A percentile compares a stretch with the other conserved stretches of the same genome.
These are phyloP conservation scores for Daldinia vernicosa DNA, from an alignment of 495 filamentous ascomycete species.

Conservation along the genomic window DNA sequence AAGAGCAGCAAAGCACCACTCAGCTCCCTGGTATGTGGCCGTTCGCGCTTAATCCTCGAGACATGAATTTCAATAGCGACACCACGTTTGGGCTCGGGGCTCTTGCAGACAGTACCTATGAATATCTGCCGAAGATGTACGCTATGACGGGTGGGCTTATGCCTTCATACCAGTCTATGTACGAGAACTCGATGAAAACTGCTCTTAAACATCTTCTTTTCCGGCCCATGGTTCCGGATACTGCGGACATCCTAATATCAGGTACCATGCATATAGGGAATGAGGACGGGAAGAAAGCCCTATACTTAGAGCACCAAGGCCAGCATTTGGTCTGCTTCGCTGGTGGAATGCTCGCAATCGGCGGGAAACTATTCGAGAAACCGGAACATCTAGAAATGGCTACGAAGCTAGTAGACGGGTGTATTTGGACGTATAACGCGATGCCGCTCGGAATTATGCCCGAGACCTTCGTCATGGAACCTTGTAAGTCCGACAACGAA, in stretches of 20 bases:
- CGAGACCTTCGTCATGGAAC: constrained; percentile 69
- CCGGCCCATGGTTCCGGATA: constrained; percentile 67
- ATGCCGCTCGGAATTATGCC: constrained; percentile 90
- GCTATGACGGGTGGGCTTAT: constrained; percentile 53
- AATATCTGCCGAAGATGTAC: constrained; percentile 84
- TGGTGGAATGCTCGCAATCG: constrained; percentile 92
- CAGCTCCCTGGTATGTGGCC: constrained; percentile 71
- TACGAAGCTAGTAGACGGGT: constrained; percentile 84
- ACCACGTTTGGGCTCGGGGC: constrained; percentile 75
- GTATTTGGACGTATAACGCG: constrained; percentile 87
- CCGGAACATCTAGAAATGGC: constrained; percentile 79
- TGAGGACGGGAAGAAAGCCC: constrained; percentile 10
- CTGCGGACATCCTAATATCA: constrained; percentile 73
- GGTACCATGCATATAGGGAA: constrained; percentile 50
- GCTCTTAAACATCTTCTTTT: constrained; percentile 74
- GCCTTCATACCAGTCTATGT: constrained; percentile 52
- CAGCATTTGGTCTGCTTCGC: constrained; percentile 76
- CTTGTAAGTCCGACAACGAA: constrained; percentile 58
- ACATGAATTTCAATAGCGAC: constrained; percentile 41
- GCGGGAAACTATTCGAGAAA: constrained; percentile 75
- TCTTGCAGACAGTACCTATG: constrained; percentile 85
- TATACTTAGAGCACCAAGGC: constrained; percentile 49
- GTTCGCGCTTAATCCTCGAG: constrained; percentile 45
- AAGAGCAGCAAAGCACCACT: constrained; percentile 70
- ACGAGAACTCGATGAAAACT: constrained; percentile 67